A percentile compares a stretch with the other conserved stretches of the same genome.
Conservation (phyloP, 2,329 filamentous ascomycete species). For the Aspergillus aculeatinus region DNA sequence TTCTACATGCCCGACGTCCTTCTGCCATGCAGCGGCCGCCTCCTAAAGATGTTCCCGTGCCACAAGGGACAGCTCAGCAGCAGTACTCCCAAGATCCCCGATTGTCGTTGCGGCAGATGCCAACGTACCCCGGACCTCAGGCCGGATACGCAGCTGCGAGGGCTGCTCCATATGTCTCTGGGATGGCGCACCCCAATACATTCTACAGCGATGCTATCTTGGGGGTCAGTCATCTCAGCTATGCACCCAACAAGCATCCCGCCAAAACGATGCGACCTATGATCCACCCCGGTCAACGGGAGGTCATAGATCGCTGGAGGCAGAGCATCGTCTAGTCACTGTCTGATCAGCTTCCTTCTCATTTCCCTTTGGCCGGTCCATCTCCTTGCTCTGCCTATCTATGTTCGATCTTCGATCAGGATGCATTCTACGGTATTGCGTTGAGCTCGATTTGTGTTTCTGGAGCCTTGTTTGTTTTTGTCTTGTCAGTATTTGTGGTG, state of each 20-base stretch:
- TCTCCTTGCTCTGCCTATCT: neutral
- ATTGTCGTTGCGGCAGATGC: conserved; percentile 33
- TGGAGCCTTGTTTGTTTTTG: neutral
- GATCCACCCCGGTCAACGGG: conserved; percentile 53
- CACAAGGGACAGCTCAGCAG: conserved; percentile 17
- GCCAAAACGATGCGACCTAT: conserved; percentile 32
- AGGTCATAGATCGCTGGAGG: conserved; percentile 61
- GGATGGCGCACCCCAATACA: conserved; percentile 25
- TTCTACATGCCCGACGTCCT: conserved; percentile 55
- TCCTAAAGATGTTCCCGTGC: conserved; percentile 24
- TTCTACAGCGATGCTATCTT: conserved; percentile 30
- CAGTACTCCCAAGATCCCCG: conserved; percentile 22
- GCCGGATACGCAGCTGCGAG: conserved; percentile 18
- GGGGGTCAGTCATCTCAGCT: conserved; percentile 28
- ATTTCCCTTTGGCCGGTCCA: neutral
- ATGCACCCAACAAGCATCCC: conserved; percentile 25
- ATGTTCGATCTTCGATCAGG: neutral
- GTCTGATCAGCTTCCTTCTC: neutral
- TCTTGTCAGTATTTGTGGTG: neutral
- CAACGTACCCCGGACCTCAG: conserved; percentile 23
- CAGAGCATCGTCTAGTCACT: conserved; percentile 39
- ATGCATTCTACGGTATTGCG: neutral
- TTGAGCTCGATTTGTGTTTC: neutral
- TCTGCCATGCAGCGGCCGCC: conserved; percentile 31
- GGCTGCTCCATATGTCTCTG: conserved; percentile 27